phyloP scores from a whole-genome alignment of 805 yeast genomes.

The Candida xiaguanensis region DNA sequence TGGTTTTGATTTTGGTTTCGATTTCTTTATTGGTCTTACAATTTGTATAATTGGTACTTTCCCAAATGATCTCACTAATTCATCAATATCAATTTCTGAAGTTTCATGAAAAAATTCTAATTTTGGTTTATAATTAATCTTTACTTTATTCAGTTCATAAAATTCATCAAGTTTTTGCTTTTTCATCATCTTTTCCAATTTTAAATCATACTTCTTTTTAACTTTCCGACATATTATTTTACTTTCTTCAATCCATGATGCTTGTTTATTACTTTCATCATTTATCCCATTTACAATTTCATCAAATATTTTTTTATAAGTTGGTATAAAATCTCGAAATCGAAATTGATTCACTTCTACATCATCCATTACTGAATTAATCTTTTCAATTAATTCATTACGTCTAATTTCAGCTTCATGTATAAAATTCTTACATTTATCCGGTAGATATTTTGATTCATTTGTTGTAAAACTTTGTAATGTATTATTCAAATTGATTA shows the following conservation, averaged over 20 bases:
- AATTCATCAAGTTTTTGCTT: conserved; percentile 1
- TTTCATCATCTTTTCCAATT: conserved; percentile 1
- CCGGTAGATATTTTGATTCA: not conserved
- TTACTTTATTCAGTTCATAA: conserved; percentile 10
- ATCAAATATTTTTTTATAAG: conserved; percentile 9
- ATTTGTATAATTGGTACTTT: conserved; percentile 13
- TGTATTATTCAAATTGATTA: not conserved
- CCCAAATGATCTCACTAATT: conserved; percentile 18
- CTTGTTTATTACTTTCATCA: conserved; percentile 17
- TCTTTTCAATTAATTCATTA: not conserved
- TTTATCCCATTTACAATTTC: conserved; percentile 25
- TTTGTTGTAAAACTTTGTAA: not conserved
- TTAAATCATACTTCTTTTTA: conserved; percentile 2
- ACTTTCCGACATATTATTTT: conserved; percentile 1
- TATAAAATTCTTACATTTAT: not conserved
- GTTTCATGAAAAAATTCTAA: conserved; percentile 12
- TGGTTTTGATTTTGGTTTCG: not conserved
- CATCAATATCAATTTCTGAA: conserved; percentile 11
- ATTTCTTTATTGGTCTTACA: not conserved
- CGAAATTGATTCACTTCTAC: not conserved
- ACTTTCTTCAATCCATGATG: conserved; percentile 5
- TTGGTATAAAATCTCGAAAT: not conserved
- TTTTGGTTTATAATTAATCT: conserved; percentile 14
- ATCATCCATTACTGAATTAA: not conserved
- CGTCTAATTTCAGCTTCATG: not conserved